Evolutionary conservation across 2,329 filamentous ascomycete species (phyloP), one percentile per base, ranked within the genome.

Genomic region (Fusarium brevicatenulatum): DNA sequence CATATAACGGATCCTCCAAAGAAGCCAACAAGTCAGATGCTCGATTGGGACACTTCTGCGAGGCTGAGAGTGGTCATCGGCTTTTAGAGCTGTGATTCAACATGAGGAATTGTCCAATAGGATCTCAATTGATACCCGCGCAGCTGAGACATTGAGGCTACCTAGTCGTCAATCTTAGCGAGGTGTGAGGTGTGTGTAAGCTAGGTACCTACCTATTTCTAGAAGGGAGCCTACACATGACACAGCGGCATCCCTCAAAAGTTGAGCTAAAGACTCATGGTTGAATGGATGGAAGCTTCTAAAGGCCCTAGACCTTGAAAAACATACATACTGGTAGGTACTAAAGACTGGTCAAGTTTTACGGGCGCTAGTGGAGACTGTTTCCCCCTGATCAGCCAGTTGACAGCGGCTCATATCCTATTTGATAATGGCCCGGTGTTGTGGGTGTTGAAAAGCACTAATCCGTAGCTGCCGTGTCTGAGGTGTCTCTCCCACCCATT

Each of bases 101-200:
- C 28, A 21, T 28, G 50, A 50, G 42, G 43, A 52, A 57, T 37
- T 56, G 30, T 34, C 50, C 57, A 46, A 50, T 49, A 49, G 53
- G 49, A 66, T 46, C 28, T 42, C 37, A 16, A 43, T 53, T 59
- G 40, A 50, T 23, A 56, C 40, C 53, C 28, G 49, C 25, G 42
- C 44, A 66, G 61, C 56, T 57, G 67, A 67, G 66, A 72, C 60
- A 73, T 55, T 73, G 60, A 72, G 70, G 70, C 70, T 66, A 47
- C 42, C 61, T 72, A 66, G 65, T 34, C 34, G 59, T 55, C 52
- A 57, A 57, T 53, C 55, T 70, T 73, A 63, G 66, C 53, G 61
- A 73, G 53, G 53, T 49, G 53, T 58, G 52, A 61, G 68, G 42
- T 57, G 62, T 55, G 47, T 55, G 63, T 39, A 42, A 43, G 36